A percentile compares a stretch with the other conserved stretches of the same genome.
Evolutionary conservation across 1,284 basidiomycete species (phyloP).

Genomic region (Cutaneotrichosporon cavernicola): DNA sequence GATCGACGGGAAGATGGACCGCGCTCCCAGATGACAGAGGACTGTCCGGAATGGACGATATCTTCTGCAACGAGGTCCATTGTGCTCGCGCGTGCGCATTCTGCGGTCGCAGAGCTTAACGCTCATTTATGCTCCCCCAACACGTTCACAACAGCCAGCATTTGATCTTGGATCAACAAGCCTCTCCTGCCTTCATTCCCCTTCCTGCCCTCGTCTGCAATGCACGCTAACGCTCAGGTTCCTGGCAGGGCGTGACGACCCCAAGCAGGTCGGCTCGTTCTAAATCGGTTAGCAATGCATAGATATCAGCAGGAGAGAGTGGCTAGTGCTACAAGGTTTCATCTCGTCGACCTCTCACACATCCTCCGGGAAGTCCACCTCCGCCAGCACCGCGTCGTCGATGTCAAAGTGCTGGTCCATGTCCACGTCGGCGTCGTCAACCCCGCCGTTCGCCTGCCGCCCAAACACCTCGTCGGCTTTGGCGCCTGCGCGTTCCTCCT

Average conservation of each 20-base stretch:
- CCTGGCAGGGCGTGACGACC: conserved; percentile 52
- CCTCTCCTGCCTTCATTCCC: neutral
- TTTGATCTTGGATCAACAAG: too few relatives aligned
- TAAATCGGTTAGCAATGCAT: conserved; percentile 27
- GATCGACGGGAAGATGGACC: neutral
- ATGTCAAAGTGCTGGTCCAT: conserved; percentile 31
- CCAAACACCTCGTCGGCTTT: conserved; percentile 31
- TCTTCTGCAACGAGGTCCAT: too few relatives aligned
- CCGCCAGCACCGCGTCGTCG: conserved; percentile 44
- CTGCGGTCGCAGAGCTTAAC: too few relatives aligned
- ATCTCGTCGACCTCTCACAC: conserved; percentile 12
- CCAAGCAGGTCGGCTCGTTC: conserved; percentile 45
- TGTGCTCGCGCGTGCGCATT: too few relatives aligned
- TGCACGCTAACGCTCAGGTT: conserved; percentile 27
- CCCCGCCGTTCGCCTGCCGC: conserved; percentile 12
- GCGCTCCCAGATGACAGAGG: too few relatives aligned
- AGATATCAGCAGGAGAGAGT: conserved; percentile 15
- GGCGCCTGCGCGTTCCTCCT: conserved; percentile 34
- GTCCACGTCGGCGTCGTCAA: conserved; percentile 29
- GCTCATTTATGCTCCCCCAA: too few relatives aligned
- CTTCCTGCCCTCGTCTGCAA: neutral
- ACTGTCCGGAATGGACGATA: too few relatives aligned
- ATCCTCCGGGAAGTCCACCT: conserved; percentile 36
- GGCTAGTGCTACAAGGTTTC: conserved; percentile 19
- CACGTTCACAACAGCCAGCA: too few relatives aligned